Conservation (phyloP, 2,329 filamentous ascomycete species). For the Paraphaeosphaeria sporulosa region DNA sequence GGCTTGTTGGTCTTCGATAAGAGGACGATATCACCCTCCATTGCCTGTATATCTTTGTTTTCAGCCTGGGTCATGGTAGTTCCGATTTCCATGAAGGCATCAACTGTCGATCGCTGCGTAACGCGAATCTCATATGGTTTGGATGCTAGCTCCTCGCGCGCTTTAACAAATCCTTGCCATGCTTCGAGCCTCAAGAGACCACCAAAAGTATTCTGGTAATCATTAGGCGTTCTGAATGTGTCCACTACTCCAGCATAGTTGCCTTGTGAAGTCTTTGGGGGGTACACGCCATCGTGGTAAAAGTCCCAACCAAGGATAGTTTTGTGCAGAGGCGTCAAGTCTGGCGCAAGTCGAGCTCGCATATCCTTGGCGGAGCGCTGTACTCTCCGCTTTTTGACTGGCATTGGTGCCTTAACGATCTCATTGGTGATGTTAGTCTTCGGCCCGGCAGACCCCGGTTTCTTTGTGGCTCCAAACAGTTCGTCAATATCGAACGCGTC, state of each 20-base stretch:
- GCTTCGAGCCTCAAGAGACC: slow-evolving; percentile 91
- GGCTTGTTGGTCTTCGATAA: slow-evolving; percentile 79
- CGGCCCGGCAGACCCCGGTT: slow-evolving; percentile 51
- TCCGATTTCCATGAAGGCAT: slow-evolving; percentile 91
- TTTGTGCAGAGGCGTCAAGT: slow-evolving; percentile 83
- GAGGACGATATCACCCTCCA: slow-evolving; percentile 88
- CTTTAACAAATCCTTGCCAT: slow-evolving; percentile 91
- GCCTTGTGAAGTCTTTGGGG: slow-evolving; percentile 70
- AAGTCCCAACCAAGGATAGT: slow-evolving; percentile 94
- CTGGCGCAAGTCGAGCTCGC: slow-evolving; percentile 88
- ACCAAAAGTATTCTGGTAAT: slow-evolving; percentile 90
- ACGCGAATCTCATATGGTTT: slow-evolving; percentile 89
- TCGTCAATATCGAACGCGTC: slow-evolving; percentile 71
- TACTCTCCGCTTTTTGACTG: slow-evolving; percentile 84
- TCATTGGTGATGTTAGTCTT: slow-evolving; percentile 49
- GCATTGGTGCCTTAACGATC: slow-evolving; percentile 60
- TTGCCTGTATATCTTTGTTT: slow-evolving; percentile 74
- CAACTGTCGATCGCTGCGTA: slow-evolving; percentile 85
- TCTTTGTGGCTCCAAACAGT: slow-evolving; percentile 66
- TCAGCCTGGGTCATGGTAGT: slow-evolving; percentile 77
- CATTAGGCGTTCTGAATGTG: slow-evolving; percentile 75
- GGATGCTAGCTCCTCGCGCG: slow-evolving; percentile 83
- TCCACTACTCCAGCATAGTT: slow-evolving; percentile 79
- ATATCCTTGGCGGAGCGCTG: slow-evolving; percentile 89
- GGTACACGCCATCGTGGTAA: slow-evolving; percentile 86